phyloP scores from a whole-genome alignment of 129 eudicot genomes.

The Mikania micrantha region DNA sequence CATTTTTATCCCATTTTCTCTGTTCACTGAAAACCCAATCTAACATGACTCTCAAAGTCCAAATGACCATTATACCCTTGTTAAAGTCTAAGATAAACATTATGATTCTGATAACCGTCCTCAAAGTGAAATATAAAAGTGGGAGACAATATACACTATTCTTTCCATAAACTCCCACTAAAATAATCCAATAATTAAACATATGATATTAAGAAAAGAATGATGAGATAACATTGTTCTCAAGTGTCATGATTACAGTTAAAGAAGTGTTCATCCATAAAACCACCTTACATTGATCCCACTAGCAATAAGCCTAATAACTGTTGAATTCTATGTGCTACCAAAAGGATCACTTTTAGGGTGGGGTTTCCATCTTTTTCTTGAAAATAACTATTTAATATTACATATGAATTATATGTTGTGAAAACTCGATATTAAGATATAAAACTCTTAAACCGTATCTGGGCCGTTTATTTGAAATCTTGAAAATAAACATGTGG shows the following conservation, averaged over 20 bases:
- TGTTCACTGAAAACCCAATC: not conserved
- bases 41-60: not conserved
- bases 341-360: not conserved
- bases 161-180: not conserved
- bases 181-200: not conserved
- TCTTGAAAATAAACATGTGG: no score
- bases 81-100: not conserved
- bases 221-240: not conserved
- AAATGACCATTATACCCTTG: conserved; percentile 2
- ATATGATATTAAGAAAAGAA: not conserved
- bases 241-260: conserved; percentile 18
- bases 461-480: no score
- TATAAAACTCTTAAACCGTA: no score
- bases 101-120: no score
- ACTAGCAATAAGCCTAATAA: conserved; percentile 2
- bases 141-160: not conserved
- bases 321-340: not conserved
- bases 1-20: not conserved
- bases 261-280: not conserved
- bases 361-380: not conserved
- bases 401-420: no score
- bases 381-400: not conserved
- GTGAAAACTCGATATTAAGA: no score
- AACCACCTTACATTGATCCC: conserved; percentile 6
- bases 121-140: not conserved